Base-by-base conservation (phyloP, 2,329 filamentous ascomycete genomes). In the Colletotrichum lentis region DNA sequence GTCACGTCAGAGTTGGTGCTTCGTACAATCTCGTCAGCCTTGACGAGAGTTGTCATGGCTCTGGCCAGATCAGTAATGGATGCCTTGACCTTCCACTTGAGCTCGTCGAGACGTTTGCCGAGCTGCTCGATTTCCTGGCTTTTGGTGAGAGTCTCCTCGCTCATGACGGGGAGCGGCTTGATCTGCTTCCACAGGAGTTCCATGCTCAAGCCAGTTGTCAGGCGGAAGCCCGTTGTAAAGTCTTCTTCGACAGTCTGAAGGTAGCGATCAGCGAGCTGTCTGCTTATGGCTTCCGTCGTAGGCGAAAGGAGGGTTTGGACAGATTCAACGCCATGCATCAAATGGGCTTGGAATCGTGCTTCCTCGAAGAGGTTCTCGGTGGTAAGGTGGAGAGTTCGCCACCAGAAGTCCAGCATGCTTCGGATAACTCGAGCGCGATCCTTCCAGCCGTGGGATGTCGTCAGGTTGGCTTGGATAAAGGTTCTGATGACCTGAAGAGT, bases 121-220 rank as follows among this genome's bases (percentile, higher is more conserved):
- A 91, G 80, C 12, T 79, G 79, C 70, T 89, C 84, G 72, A 91
- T 80, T 44, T 84, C 80, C 14, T 81, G 69, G 7, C 85, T 79
- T 43, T 81, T 82, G 35, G 81, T 76, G 49, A 89, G 77, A 0
- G 82, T 79, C 4, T 75, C 73, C 27, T 79, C 76, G 20, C 83
- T 82, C 1, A 82, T 78, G 24, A 89, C 81, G 5, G 88, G 84
- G 12, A 81, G 77, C 0, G 94, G 92, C 61, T 91, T 87, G 74
- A 96, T 86, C 1, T 82, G 74, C 49, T 87, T 86, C 95, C 94
- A 97, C 5, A 97, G 83, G 10, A 81, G 77, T 74, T 96, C 91
- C 91, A 96, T 96, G 71, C 88, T 90, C 14, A 94, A 81, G 0
- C 93, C 94, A 2, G 91, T 94, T 0, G 83, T 88, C 16, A 96